Evolutionary conservation across 441 rosid genomes (phyloP).

Genomic region (Biscutella auriculata): DNA sequence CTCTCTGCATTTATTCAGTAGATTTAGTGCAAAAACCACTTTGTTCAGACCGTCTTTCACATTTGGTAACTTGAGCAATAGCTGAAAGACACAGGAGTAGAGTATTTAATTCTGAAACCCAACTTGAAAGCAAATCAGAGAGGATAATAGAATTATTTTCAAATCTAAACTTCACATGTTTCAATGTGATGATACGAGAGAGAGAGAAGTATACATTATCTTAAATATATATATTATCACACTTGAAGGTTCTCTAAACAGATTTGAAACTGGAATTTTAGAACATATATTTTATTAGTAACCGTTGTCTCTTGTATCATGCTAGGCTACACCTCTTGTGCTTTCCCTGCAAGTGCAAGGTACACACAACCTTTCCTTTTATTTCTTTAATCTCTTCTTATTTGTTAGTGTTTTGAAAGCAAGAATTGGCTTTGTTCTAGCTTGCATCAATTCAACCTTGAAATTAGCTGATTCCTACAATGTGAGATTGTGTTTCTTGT

Average conservation of each 20-base stretch:
- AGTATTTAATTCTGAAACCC: background rate
- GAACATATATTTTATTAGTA: background rate
- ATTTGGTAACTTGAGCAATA: slow-evolving; percentile 3
- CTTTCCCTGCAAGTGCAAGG: slow-evolving; percentile 41
- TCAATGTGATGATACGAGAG: slow-evolving; percentile 13
- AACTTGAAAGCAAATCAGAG: slow-evolving; percentile 11
- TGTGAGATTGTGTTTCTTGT: background rate
- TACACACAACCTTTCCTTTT: background rate
- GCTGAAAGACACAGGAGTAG: background rate
- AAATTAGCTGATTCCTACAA: background rate
- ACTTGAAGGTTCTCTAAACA: slow-evolving; percentile 10
- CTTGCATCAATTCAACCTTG: background rate
- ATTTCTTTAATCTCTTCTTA: background rate
- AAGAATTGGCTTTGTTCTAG: background rate
- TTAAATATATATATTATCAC: background rate
- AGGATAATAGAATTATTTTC: background rate
- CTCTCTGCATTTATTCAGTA: background rate
- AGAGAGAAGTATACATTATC: background rate
- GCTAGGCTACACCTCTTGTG: slow-evolving; percentile 31
- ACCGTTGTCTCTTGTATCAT: slow-evolving; percentile 8
- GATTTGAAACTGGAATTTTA: background rate
- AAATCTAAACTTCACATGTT: slow-evolving; percentile 10
- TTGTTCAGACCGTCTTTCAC: background rate
- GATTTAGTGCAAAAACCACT: background rate
- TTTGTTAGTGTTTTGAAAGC: background rate